A percentile compares a stretch with the other conserved stretches of the same genome.
phyloP scores from a whole-genome alignment of 148 eudicot species.

The Diospyros kaki region DNA sequence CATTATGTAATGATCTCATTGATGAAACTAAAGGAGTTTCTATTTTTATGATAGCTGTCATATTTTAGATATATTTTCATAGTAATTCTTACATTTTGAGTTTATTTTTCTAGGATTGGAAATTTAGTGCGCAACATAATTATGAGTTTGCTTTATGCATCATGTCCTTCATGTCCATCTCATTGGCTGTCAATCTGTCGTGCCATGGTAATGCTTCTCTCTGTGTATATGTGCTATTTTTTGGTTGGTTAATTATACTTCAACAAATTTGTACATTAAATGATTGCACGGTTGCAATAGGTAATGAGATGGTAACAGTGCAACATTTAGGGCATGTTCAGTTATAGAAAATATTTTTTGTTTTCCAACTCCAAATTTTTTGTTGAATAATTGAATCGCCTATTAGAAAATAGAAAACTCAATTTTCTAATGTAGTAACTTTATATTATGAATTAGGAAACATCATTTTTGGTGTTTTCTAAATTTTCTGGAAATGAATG shows the following conservation, averaged over 20 bases:
- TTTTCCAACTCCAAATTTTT: no score
- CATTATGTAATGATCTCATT: background rate
- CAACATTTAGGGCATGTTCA: background rate
- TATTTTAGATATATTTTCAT: background rate
- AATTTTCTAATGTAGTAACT: no score
- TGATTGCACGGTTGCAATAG: background rate
- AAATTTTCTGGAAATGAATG: no score
- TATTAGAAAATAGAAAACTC: no score
- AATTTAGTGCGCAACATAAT: conserved; percentile 73
- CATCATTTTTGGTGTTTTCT: no score
- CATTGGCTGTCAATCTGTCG: conserved; percentile 84
- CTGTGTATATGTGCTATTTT: background rate
- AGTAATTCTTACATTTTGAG: background rate
- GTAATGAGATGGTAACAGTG: background rate
- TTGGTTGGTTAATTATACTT: background rate
- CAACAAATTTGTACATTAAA: background rate
- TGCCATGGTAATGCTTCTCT: conserved; percentile 49
- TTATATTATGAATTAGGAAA: no score
- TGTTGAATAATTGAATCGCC: no score
- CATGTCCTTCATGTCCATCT: conserved; percentile 75
- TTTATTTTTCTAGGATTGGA: conserved; percentile 56
- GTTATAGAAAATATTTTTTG: no score
- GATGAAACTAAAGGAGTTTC: background rate
- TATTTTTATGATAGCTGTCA: background rate
- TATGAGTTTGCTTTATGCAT: conserved; percentile 81